A percentile compares a stretch with the other conserved stretches of the same genome.
These are phyloP conservation scores for Paraphoma sp. DNA, from an alignment of 2,329 filamentous ascomycete species.

Conservation along the genomic window DNA sequence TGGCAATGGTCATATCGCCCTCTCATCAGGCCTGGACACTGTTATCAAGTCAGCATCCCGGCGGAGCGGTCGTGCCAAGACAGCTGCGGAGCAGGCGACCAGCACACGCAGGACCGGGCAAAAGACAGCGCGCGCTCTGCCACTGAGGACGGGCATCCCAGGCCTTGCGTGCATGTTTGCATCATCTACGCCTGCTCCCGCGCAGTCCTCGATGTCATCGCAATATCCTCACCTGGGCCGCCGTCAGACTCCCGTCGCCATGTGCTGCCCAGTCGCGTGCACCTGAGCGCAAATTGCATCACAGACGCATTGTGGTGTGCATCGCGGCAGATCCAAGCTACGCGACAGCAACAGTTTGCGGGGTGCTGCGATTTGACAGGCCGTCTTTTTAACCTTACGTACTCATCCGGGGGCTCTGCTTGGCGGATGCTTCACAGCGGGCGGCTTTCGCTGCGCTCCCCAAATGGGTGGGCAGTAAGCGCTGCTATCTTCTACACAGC, in stretches of 20 bases:
- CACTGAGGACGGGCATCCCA: conserved; percentile 12
- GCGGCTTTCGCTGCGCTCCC: conserved; percentile 26
- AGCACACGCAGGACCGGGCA: conserved; percentile 26
- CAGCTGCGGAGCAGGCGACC: conserved; percentile 5
- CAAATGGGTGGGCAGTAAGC: conserved; percentile 32
- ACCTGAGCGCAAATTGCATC: conserved; percentile 23
- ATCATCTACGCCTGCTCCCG: conserved; percentile 25
- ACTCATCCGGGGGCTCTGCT: conserved; percentile 12
- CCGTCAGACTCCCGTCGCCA: conserved; percentile 17
- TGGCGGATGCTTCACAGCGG: conserved; percentile 34
- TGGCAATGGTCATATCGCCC: conserved; percentile 41
- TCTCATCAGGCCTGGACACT: conserved; percentile 37
- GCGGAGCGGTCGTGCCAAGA: conserved; percentile 39
- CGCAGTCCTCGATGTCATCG: conserved; percentile 33
- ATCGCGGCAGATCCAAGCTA: conserved; percentile 19
- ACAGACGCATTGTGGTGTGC: conserved; percentile 7
- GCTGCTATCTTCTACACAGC: conserved; percentile 40
- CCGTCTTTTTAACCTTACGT: conserved; percentile 19
- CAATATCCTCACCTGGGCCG: conserved; percentile 27
- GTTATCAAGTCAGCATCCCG: conserved; percentile 41
- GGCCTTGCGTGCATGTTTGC: conserved; percentile 25
- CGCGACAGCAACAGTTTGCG: conserved; percentile 22
- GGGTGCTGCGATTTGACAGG: conserved; percentile 15
- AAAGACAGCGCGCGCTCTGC: conserved; percentile 3
- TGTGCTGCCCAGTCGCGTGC: conserved; percentile 28